Evolutionary conservation across 2,329 filamentous ascomycete species (phyloP).

Genomic region (Helicocarpus griseus): DNA sequence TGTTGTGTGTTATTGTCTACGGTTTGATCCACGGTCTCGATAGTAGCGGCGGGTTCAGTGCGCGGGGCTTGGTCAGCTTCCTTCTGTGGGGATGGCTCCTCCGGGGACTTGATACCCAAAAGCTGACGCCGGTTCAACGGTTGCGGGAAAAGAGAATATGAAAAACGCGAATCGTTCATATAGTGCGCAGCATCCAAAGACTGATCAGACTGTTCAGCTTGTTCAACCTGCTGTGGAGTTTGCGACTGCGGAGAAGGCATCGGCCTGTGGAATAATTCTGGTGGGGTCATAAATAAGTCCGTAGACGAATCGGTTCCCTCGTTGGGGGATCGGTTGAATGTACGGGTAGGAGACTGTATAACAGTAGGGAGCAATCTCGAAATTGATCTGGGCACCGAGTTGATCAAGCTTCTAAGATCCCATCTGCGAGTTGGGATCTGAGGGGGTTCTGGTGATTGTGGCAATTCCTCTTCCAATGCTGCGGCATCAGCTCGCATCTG

Average conservation of each 20-base stretch:
- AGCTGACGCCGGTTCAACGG: constrained; percentile 15
- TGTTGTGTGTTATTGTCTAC: neutral
- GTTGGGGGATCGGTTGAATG: no score
- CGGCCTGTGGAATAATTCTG: constrained; percentile 2
- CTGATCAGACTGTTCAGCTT: constrained; percentile 11
- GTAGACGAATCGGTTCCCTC: constrained; percentile 8
- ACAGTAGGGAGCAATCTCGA: constrained; percentile 18
- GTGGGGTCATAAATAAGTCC: constrained; percentile 7
- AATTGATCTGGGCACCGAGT: constrained; percentile 22
- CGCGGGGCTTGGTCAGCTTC: neutral
- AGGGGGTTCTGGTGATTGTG: constrained; percentile 15
- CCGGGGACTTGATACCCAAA: neutral
- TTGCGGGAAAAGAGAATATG: constrained; percentile 21
- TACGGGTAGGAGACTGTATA: constrained; percentile 12
- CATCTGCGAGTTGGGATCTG: constrained; percentile 18
- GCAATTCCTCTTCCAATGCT: neutral
- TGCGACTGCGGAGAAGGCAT: neutral
- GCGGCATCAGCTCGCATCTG: constrained; percentile 4
- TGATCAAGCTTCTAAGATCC: constrained; percentile 22
- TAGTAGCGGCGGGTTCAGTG: neutral
- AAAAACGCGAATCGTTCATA: no score
- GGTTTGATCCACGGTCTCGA: neutral
- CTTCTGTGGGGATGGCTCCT: neutral
- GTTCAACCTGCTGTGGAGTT: constrained; percentile 2
- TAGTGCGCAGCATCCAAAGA: constrained; percentile 8